Evolutionary conservation across 495 filamentous ascomycete genomes (phyloP), one percentile per base, ranked within the genome.

Genomic region (Lineolata rhizophorae): DNA sequence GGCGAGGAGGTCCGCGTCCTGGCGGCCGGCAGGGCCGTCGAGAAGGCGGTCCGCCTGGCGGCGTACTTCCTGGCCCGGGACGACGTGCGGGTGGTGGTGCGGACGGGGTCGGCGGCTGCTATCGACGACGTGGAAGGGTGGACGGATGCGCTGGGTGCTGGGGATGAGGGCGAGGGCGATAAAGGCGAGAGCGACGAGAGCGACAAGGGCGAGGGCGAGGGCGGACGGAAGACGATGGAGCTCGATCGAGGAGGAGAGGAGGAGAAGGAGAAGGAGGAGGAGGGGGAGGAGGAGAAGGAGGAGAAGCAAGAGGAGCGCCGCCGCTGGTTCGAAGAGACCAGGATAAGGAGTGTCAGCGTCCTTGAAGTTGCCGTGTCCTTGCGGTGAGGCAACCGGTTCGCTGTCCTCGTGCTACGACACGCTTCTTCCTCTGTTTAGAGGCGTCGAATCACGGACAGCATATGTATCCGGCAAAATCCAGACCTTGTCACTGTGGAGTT

Each of bases 1-100:
- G 31, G 12, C 5, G 53, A 56, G 32, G 67, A 74, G 40, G 72
- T 93, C 4, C 52, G 72, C 24, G 40, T 93, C 8, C 76, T 83
- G 35, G 85, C 68, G 11, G 84, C 78, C 1, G 81, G 78, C 20
- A 65, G 64, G 41, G 83, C 81, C 20, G 83, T 93, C 31, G 60
- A 70, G 47, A 75, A 66, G 52, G 71, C 70, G 18, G 41, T 83
- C 39, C 37, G 52, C 29, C 28, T 59, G 29, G 55, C 39, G 11
- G 13, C 50, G 27, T 56, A 42, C 37, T 59, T 59, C 33, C 51
- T 55, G 40, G 38, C 43, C 27, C 42, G 48, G 42, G 33, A 26
- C 20, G 53, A 54, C 32, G 48, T 38, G 35, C 34, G 19, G 11
- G 50, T 59, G 2, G 35, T 26, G 24, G 36, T 59, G 20, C 35